Evolutionary conservation across 2,329 filamentous ascomycete genomes (phyloP), one percentile per base, ranked within the genome.

Genomic region (Fusarium albosuccineum): DNA sequence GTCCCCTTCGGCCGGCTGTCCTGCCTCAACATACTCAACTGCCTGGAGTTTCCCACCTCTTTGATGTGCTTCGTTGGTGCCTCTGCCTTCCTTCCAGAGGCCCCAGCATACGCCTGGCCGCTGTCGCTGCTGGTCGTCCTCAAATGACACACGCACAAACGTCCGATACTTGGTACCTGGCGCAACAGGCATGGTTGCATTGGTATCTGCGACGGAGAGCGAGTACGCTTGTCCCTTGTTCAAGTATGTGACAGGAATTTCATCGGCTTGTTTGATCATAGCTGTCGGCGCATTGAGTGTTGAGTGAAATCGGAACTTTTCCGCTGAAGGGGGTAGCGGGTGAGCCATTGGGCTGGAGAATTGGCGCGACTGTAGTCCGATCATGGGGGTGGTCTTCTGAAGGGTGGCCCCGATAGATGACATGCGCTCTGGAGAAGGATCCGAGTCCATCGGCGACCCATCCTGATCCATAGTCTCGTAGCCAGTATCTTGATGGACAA

Each of bases 221-320:
- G 92, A 92, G 77, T 99, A 99, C 14, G 94, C 93, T 77, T 98
- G 95, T 26, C 95, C 94, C 79, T 98, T 98, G 82, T 99, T 99
- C 16, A 99, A 86, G 76, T 99, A 99, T 0, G 95, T 97, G n/a
- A 98, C 89, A 0, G 96, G 96, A 26, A 98, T 97, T 77, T 98
- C 95, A 62, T 97, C 92, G 1, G 89, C 81, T 64, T 94, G 90
- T 77, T 92, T 97, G 74, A 97, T 91, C 96, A 98, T 99, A 8
- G 96, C 96, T 0, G 96, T 99, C 4, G 95, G 94, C 1, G 96
- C 95, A 77, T 97, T 97, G 45, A 99, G 81, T 1, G 93, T 96
- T 51, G 93, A 91, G 76, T 96, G 92, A 75, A 93, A 98, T 40
- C 96, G 92, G 75, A 97, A 97, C 74, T 90, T 91, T 73, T 92